Base-by-base conservation (phyloP, 768 basidiomycete species). In the Amanita thiersii region DNA sequence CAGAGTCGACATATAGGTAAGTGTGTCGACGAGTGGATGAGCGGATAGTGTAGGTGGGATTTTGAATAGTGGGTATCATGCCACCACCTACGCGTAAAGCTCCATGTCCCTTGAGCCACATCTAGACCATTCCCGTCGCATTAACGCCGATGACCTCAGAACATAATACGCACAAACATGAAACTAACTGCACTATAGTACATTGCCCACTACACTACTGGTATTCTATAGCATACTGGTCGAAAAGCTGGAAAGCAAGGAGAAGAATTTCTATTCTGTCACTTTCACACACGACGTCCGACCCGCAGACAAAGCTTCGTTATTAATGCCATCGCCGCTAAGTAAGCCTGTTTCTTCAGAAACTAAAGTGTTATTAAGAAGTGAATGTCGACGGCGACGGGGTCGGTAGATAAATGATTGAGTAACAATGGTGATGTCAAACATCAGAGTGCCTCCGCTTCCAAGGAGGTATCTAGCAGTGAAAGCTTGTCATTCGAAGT, bases 401-500 rank as follows among this genome's bases (percentile, higher is more conserved):
- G 68, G 66, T 37, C 73, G 72, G 59, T 98, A 98, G 15, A 92
- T 64, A 52, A 83, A 72, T 15, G 81, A 81, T 61, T 99, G 96
- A 7, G 72, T 58, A 40, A 98, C 81, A 55, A 99, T 97, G 4
- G 85, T 85, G 23, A 97, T 63, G 57, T 99, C 96, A 58, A 97
- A 98, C 50, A 90, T 61, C 12, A 98, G 75, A 0, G 94, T 97
- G 2, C 96, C 96, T 29, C 77, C 92, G 44, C 88, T 91, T 24
- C 94, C 94, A 1, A 98, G 65, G 0, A 98, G 70, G 56, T 92
- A 97, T 37, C 86, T 88, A 35, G 14, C 34, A 39, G 20, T 29
- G 18, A 18, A 44, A 45, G 19, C 40, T 33, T 14, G 35, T 11
- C 32, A n/a, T 37, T 34, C 19, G 11, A 12, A 18, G 41, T 8